Conservation (phyloP, 306 rosid genomes). For the Cucurbita maxima region DNA sequence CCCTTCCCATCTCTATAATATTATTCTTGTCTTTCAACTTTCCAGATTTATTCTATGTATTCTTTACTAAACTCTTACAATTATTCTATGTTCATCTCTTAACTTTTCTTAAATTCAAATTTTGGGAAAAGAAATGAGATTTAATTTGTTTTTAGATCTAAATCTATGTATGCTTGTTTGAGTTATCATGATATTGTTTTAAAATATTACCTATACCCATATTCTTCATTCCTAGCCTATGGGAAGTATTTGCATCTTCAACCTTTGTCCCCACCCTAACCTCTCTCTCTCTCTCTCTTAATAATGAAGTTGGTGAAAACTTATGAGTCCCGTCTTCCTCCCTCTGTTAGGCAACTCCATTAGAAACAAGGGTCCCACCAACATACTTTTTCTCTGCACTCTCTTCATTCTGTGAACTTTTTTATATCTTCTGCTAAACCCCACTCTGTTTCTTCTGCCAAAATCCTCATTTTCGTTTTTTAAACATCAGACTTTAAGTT, state of each 20-base stretch:
- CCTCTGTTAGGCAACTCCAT: constrained; percentile 41
- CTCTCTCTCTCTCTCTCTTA: constrained; percentile 4
- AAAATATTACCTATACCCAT: not conserved
- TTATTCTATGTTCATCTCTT: no score
- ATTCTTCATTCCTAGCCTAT: not conserved
- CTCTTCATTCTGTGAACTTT: constrained; percentile 22
- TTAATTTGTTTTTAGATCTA: no score
- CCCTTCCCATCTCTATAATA: not conserved
- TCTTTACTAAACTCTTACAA: no score
- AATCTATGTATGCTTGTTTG: no score
- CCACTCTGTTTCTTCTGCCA: constrained; percentile 22
- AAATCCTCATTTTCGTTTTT: constrained; percentile 11
- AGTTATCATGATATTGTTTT: no score
- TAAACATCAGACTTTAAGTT: constrained; percentile 11
- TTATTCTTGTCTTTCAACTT: no score
- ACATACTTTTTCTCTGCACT: not conserved
- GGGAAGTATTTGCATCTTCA: not conserved
- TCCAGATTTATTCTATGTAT: not conserved
- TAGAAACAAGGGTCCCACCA: constrained; percentile 44
- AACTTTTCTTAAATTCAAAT: no score
- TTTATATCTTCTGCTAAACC: constrained; percentile 24
- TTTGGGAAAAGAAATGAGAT: no score
- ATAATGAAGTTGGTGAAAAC: constrained; percentile 45
- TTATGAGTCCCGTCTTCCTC: constrained; percentile 22
- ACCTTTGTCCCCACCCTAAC: constrained; percentile 6